Evolutionary conservation across 148 eudicot genomes (phyloP).

Genomic region (Pharnaceum exiguum): DNA sequence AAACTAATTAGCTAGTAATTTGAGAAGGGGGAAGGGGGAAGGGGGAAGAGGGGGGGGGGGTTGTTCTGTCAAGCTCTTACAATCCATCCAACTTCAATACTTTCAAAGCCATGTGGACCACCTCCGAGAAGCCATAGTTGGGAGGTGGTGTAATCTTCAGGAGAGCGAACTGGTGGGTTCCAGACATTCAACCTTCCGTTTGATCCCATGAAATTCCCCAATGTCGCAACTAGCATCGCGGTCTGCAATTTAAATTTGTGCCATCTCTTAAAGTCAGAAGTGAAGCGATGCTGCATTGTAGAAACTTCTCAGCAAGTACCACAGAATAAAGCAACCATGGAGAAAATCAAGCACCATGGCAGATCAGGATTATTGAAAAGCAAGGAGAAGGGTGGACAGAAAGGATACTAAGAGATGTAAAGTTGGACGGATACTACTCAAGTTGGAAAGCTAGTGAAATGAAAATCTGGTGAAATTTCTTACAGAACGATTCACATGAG

Average conservation of each 20-base stretch:
- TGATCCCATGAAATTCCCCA: conserved; percentile 32
- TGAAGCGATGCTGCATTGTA: neutral
- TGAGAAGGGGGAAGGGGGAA: too few relatives aligned
- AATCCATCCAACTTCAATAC: conserved; percentile 63
- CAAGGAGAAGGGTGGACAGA: too few relatives aligned
- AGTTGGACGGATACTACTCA: too few relatives aligned
- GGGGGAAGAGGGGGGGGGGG: too few relatives aligned
- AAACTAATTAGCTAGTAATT: too few relatives aligned
- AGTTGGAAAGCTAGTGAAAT: neutral
- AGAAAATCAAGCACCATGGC: too few relatives aligned
- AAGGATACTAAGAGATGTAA: too few relatives aligned
- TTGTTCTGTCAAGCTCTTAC: conserved; percentile 47
- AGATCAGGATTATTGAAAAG: too few relatives aligned
- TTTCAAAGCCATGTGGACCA: conserved; percentile 24
- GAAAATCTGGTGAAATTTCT: neutral
- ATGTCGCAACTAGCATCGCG: conserved; percentile 34
- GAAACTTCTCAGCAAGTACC: neutral
- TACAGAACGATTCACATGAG: conserved; percentile 40
- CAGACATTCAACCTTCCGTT: conserved; percentile 43
- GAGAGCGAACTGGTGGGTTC: conserved; percentile 44
- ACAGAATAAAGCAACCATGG: neutral
- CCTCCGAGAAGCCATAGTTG: conserved; percentile 42
- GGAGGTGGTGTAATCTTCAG: conserved; percentile 58
- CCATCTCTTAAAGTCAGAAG: neutral
- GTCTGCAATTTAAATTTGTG: conserved; percentile 26